Evolutionary conservation across 441 rosid genomes (phyloP), one percentile per base, ranked within the genome.

Genomic region (Viola pubescens): DNA sequence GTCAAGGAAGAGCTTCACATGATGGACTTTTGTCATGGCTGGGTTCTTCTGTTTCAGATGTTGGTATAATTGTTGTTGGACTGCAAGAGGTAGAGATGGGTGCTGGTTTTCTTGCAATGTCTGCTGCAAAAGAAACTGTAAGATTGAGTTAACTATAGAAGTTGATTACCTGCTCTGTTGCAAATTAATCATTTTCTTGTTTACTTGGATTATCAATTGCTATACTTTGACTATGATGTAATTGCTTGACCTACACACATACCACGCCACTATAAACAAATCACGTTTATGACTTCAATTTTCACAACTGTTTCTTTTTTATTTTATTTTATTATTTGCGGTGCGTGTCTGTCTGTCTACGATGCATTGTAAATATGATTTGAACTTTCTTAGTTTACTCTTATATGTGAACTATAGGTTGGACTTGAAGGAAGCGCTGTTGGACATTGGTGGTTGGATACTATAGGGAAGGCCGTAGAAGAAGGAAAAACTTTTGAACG

Each of bases 21-120:
- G 96, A 91, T 53, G 79, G 98, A 4, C 92, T 94, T 66, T 71
- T 73, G 74, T 67, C 92, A 58, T 94, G 99, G 99, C 69, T 91
- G 64, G 91, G 97, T 61, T 87, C 96, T 70, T 77, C 79, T 62
- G 77, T 83, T n/a, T 77, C 97, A 53, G 97, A 91, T 72, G 97
- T 87, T 61, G 99, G 97, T 66, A 89, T 94, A 59, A 69, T 94
- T 58, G 99, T 89, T 9, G 86, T 91, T 61, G 99, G 99, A 39
- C 72, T 90, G 57, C 99, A 94, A 77, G 99, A 94, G 74, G 97
- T 94, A 52, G 99, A 94, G 57, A 94, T 94, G 99, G 98, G 99
- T 12, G 98, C 99, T 9, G 97, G 97, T 37, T 94, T 94, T 73
- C 90, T 94, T 47, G 99, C 99, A 40, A 91, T 94, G 98, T 94